Evolutionary conservation across 768 basidiomycete species (phyloP).

Genomic region (Russula foetens): DNA sequence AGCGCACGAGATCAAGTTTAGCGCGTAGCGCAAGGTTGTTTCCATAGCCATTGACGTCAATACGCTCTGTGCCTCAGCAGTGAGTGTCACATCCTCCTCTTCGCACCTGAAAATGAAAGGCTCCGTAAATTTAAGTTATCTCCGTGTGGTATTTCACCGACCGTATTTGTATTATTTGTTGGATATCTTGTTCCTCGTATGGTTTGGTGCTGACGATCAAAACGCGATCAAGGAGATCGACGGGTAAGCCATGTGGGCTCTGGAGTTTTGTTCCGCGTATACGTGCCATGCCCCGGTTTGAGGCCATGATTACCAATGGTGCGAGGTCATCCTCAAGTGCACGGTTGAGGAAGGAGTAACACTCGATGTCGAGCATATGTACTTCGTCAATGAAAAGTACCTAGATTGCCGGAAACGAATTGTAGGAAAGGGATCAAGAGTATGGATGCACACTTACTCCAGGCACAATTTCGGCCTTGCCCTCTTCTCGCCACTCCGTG

Average conservation of each 20-base stretch:
- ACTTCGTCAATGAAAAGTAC: slow-evolving; percentile 99
- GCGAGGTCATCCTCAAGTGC: slow-evolving; percentile 91
- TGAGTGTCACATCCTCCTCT: slow-evolving; percentile 90
- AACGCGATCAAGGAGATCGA: slow-evolving; percentile 90
- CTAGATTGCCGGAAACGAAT: slow-evolving; percentile 32
- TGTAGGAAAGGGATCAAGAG: not conserved
- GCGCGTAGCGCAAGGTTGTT: slow-evolving; percentile 87
- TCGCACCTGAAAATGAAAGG: slow-evolving; percentile 48
- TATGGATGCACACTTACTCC: slow-evolving; percentile 49
- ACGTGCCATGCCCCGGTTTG: slow-evolving; percentile 89
- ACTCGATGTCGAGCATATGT: slow-evolving; percentile 99
- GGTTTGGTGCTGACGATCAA: slow-evolving; percentile 91
- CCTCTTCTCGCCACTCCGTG: slow-evolving; percentile 96
- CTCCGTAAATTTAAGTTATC: not conserved
- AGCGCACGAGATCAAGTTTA: slow-evolving; percentile 92
- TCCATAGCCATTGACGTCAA: slow-evolving; percentile 82
- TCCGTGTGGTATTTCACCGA: slow-evolving; percentile 27
- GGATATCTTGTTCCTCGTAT: slow-evolving; percentile 76
- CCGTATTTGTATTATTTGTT: slow-evolving; percentile 91
- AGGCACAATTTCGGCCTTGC: slow-evolving; percentile 95
- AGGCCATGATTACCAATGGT: slow-evolving; percentile 97
- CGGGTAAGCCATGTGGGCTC: slow-evolving; percentile 90
- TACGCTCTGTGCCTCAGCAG: slow-evolving; percentile 63
- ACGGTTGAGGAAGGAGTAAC: slow-evolving; percentile 96
- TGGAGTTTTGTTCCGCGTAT: slow-evolving; percentile 94